Conservation (phyloP, 148 eudicot genomes). For the Salicornia ramosissima region DNA sequence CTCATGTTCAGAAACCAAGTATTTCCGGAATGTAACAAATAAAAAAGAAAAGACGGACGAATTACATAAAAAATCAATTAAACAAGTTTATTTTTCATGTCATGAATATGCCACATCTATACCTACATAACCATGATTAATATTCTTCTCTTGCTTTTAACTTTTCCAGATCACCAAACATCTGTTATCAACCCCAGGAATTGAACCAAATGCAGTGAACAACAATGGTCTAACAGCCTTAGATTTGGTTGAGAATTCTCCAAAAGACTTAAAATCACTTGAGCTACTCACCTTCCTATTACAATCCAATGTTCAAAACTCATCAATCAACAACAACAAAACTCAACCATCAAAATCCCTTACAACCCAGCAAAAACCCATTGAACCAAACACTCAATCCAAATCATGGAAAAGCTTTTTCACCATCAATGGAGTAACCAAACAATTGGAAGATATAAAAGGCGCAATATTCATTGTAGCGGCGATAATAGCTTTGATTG, state of each 20-base stretch:
- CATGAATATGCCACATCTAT: too few species aligned
- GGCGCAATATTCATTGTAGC: slow-evolving; percentile 22
- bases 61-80: too few species aligned
- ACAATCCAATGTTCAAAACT: slow-evolving; percentile 16
- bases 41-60: too few species aligned
- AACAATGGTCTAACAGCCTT: slow-evolving; percentile 32
- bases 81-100: too few species aligned
- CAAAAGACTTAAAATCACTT: slow-evolving; percentile 34
- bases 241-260: slow-evolving; percentile 35
- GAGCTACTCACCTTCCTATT: slow-evolving; percentile 30
- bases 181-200: slow-evolving; percentile 19
- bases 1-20: too few species aligned
- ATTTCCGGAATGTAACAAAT: too few species aligned
- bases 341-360: not conserved
- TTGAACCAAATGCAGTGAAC: slow-evolving; percentile 23
- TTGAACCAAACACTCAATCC: not conserved
- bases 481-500: slow-evolving; percentile 20
- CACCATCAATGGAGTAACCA: slow-evolving; percentile 11
- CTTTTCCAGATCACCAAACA: slow-evolving; percentile 29
- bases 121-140: not conserved
- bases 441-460: slow-evolving; percentile 19
- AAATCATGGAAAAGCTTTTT: slow-evolving; percentile 26
- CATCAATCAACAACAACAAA: not conserved
- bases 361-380: slow-evolving; percentile 5
- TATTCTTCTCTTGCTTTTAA: not conserved